phyloP scores from a whole-genome alignment of 768 basidiomycete species.

The Boletus insuetus region DNA sequence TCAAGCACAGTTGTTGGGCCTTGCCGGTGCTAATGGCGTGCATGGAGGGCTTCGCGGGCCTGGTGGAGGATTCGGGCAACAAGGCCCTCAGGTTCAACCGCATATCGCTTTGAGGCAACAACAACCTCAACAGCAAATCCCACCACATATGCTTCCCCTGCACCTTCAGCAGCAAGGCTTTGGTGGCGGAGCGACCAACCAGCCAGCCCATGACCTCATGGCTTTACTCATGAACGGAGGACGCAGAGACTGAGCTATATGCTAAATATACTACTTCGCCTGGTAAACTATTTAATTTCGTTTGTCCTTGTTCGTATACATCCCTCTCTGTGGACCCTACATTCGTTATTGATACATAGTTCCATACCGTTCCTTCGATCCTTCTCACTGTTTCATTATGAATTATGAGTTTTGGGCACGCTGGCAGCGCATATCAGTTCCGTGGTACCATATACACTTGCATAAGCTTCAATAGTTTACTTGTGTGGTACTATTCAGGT shows the following conservation, averaged over 20 bases:
- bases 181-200: conserved; percentile 45
- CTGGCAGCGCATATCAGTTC: neutral
- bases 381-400: conserved; percentile 26
- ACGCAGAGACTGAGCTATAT: conserved; percentile 56
- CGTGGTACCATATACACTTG: conserved; percentile 1
- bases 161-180: conserved; percentile 62
- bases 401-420: conserved; percentile 20
- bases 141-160: conserved; percentile 49
- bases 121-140: conserved; percentile 48
- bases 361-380: conserved; percentile 24
- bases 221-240: conserved; percentile 74
- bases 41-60: conserved; percentile 46
- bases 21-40: conserved; percentile 44
- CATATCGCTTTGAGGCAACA: conserved; percentile 34
- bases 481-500: neutral
- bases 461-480: neutral
- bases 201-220: conserved; percentile 75
- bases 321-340: conserved; percentile 25
- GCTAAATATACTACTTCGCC: conserved; percentile 12
- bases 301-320: conserved; percentile 7
- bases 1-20: conserved; percentile 44
- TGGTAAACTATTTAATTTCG: conserved; percentile 13
- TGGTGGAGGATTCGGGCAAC: conserved; percentile 40
- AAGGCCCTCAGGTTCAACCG: conserved; percentile 31
- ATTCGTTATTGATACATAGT: conserved; percentile 33